Base-by-base conservation (phyloP, 139 green algal species). In the Pedinophyceae sp. region DNA sequence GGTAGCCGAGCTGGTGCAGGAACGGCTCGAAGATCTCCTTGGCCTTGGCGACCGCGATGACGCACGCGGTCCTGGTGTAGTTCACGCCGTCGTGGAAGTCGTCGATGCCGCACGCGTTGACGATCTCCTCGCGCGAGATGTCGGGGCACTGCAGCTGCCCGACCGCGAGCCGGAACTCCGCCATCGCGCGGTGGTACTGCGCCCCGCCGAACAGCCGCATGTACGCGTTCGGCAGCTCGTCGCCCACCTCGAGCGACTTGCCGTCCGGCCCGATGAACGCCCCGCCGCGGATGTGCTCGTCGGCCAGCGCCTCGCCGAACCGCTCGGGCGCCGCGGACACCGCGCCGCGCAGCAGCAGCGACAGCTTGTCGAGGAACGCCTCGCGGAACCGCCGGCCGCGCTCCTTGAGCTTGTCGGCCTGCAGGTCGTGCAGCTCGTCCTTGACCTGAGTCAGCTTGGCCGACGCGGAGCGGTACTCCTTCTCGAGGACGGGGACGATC, bases 171-270 rank as follows among this genome's bases (percentile, higher is more conserved):
- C 50, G n/a, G 30, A 22, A 29, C 30, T 23, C 86, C 19, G 74
- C 71, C 78, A 95, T 89, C 15, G 85, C 83, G 1, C 88, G 66
- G 73, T 95, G 84, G 72, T 93, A 97, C 72, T 95, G 87, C 22
- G 88, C 87, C 1, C 88, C 88, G 17, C 88, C 88, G 66, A 85
- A 95, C 48, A 97, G 74, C 4, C 88, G 81, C 88, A 97, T 95
- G 67, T 83, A 68, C 10, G 68, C 71, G 58, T 95, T 95, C 51
- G 85, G 83, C 50, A 93, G 65, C 19, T 65, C 55, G 40, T 70
- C 66, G 10, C 67, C 57, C 20, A 73, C 51, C 1, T 62, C 50
- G 39, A 86, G 59, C 6, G 71, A 57, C 49, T 67, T 61, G 59
- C 76, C 74, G 49, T 88, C 72, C 3, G 62, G 50, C 10, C 65